Evolutionary conservation across 352 stramenopile genomes (phyloP).

Genomic region (Globisporangium heterothallicum): DNA sequence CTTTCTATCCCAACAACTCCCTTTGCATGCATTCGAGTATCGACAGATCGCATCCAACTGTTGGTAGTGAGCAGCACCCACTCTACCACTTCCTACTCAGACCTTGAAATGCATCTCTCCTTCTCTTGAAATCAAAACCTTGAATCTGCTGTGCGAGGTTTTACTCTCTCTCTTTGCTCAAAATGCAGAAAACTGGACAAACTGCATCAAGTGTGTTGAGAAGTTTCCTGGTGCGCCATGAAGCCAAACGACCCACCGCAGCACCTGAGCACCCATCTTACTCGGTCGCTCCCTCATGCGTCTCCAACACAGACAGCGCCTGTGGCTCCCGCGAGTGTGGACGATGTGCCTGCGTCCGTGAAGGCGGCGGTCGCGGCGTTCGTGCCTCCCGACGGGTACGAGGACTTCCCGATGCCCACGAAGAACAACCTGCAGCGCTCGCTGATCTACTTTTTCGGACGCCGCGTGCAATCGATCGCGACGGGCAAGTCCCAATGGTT

Average conservation of each 20-base stretch:
- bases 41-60: too few relatives aligned
- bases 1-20: too few relatives aligned
- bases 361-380: conserved; percentile 9
- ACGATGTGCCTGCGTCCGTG: conserved; percentile 11
- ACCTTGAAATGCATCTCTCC: neutral
- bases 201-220: neutral
- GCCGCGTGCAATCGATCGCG: conserved; percentile 11
- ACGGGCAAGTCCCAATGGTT: conserved; percentile 19
- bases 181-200: neutral
- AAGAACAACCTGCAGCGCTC: conserved; percentile 24
- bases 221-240: neutral
- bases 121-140: neutral
- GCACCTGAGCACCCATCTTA: neutral
- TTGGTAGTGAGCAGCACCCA: too few relatives aligned
- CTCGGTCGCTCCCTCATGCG: neutral
- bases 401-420: conserved; percentile 14
- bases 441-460: conserved; percentile 21
- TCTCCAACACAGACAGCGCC: neutral
- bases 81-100: too few relatives aligned
- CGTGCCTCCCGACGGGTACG: conserved; percentile 14
- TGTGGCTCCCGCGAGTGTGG: conserved; percentile 2
- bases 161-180: neutral
- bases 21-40: neutral
- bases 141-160: too few relatives aligned
- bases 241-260: neutral